Base-by-base conservation (phyloP, 2,329 filamentous ascomycete genomes). In the Paecilomyces dactylethromorphus region DNA sequence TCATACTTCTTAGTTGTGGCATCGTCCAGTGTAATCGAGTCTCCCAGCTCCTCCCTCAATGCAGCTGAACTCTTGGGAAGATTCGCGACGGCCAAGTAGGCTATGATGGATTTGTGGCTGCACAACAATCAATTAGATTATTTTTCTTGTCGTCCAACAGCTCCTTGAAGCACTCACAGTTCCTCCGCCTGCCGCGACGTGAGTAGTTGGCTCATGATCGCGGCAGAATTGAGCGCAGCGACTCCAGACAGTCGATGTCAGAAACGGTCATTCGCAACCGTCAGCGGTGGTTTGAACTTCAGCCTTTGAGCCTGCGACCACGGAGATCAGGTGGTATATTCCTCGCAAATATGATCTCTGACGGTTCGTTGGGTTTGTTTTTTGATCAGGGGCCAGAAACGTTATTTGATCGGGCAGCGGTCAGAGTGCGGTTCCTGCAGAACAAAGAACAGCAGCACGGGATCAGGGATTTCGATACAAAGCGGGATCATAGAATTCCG, bases 41-140 rank as follows among this genome's bases (percentile, higher is more conserved):
- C 85, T 56, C 86, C 83, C 3, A 96, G 82, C 74, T 97, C 92
- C 69, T 89, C 82, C 62, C 91, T 86, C 60, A 97, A 79, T 24
- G 88, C 84, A 52, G 85, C 79, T 50, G 90, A 89, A 62, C 84
- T 87, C 58, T 85, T 85, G 29, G 85, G 77, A 50, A 94, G 84
- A 71, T 88, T 88, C 71, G 85, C 87, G 33, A 90, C 87, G 53
- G 86, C 82, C 21, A 96, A 82, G 73, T 97, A 97, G 66, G 92
- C 91, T 71, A 96, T 89, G 67, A 97, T 91, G 63, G 92, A 90
- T 80, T 96, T 96, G 82, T 97, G 91, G 71, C 91, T 95, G 77
- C 18, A 45, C n/a, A 18, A 8, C 3, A 18, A 45, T 45, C 39
- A 45, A 45, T 45, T 45, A 45, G 39, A 15, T n/a, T 45, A n/a